Evolutionary conservation across 129 eudicot species (phyloP).

Genomic region (Centella asiatica): DNA sequence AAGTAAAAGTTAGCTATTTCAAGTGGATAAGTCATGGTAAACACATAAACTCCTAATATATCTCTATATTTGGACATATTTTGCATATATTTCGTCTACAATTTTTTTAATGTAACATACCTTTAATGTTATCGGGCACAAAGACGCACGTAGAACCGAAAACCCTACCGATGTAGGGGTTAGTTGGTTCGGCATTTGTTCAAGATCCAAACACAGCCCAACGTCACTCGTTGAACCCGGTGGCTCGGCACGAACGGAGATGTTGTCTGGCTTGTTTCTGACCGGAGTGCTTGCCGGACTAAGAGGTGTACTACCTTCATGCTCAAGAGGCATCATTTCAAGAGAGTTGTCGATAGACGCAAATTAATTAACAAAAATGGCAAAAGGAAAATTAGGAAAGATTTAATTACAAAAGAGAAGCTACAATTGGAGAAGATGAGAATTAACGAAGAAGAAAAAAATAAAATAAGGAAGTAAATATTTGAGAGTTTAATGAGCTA

Average conservation of each 20-base stretch:
- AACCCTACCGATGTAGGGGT: not conserved
- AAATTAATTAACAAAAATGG: not conserved
- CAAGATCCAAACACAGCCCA: not conserved
- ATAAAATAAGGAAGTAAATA: no score
- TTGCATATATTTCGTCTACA: no score
- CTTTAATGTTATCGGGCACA: constrained; percentile 6
- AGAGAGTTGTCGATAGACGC: not conserved
- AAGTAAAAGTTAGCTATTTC: no score
- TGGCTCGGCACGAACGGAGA: constrained; percentile 8
- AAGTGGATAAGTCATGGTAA: no score
- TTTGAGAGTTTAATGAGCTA: not conserved
- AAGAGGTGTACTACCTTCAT: not conserved
- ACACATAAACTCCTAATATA: no score
- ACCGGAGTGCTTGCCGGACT: not conserved
- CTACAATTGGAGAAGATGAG: no score
- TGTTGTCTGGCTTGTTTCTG: constrained; percentile 8
- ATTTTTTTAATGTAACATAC: no score
- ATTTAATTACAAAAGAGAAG: not conserved
- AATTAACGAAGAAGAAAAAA: not conserved
- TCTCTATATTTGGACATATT: no score
- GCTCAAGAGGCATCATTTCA: constrained; percentile 11
- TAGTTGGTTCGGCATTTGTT: not conserved
- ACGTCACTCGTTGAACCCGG: not conserved
- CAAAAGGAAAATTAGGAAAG: not conserved
- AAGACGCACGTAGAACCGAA: constrained; percentile 3